Percentiles rank a stretch among this genome's conserved stretches.
phyloP scores from a whole-genome alignment of 108 stramenopile genomes.

The Schizochytrium sp. region DNA sequence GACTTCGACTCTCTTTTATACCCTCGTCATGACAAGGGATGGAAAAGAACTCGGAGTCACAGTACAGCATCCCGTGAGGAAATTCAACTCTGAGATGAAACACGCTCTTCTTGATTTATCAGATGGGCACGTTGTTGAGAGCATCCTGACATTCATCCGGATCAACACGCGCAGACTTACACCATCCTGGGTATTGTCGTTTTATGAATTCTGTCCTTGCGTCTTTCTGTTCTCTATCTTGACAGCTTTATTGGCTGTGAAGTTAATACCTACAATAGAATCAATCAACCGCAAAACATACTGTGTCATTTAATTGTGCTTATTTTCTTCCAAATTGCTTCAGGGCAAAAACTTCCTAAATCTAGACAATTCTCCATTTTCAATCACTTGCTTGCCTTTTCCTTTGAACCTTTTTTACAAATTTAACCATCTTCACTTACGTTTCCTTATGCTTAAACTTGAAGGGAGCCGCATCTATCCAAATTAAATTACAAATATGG shows the following conservation, averaged over 20 bases:
- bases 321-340: background rate
- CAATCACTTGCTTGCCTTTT: background rate
- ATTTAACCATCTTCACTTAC: background rate
- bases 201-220: no score
- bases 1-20: conserved; percentile 20
- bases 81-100: background rate
- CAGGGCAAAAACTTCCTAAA: background rate
- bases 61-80: background rate
- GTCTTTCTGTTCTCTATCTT: no score
- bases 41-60: background rate
- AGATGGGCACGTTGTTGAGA: background rate
- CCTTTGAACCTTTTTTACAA: background rate
- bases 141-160: background rate
- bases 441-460: no score
- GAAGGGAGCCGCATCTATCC: background rate
- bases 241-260: no score
- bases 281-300: no score
- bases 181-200: no score
- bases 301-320: no score
- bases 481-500: background rate
- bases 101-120: background rate
- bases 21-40: conserved; percentile 26
- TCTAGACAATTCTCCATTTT: background rate
- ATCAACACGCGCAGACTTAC: no score
- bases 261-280: no score